A percentile compares a stretch with the other conserved stretches of the same genome.
Conservation (phyloP, 1,284 basidiomycete genomes). For the Microbotryum silenes-acaulis region DNA sequence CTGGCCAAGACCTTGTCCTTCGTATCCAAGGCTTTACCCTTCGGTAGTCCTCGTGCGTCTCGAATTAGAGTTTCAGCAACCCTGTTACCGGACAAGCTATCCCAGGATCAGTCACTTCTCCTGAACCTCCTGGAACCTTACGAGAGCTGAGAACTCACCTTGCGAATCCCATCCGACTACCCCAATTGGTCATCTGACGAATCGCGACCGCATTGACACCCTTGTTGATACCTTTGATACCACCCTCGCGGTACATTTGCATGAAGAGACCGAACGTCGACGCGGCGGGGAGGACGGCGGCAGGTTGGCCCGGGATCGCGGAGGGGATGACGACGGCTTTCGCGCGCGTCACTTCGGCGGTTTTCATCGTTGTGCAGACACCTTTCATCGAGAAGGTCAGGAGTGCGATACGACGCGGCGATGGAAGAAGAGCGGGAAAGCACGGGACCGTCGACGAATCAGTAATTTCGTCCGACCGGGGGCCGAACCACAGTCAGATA, state of each 20-base stretch:
- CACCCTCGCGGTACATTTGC: constrained; percentile 88
- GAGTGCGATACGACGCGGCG: neutral
- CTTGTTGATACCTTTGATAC: constrained; percentile 94
- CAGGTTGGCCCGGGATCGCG: constrained; percentile 42
- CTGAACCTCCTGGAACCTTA: neutral
- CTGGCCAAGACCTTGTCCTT: constrained; percentile 85
- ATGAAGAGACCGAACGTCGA: constrained; percentile 77
- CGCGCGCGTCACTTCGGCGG: constrained; percentile 89
- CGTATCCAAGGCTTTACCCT: constrained; percentile 63
- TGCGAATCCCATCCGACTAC: constrained; percentile 93
- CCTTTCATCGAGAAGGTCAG: constrained; percentile 3
- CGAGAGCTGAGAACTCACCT: constrained; percentile 44
- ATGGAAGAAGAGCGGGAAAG: too few relatives aligned
- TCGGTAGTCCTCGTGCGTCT: constrained; percentile 58
- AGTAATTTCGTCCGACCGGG: neutral
- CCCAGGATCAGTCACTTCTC: neutral
- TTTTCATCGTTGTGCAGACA: constrained; percentile 35
- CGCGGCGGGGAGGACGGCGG: neutral
- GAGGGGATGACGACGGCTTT: constrained; percentile 62
- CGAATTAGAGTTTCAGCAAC: constrained; percentile 79
- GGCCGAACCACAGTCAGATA: neutral
- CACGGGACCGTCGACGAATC: neutral
- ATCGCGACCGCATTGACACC: constrained; percentile 94
- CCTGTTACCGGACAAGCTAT: neutral
- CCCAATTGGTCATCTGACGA: constrained; percentile 84